Evolutionary conservation across 768 basidiomycete species (phyloP).

Genomic region (Leccinum subtestaceum): DNA sequence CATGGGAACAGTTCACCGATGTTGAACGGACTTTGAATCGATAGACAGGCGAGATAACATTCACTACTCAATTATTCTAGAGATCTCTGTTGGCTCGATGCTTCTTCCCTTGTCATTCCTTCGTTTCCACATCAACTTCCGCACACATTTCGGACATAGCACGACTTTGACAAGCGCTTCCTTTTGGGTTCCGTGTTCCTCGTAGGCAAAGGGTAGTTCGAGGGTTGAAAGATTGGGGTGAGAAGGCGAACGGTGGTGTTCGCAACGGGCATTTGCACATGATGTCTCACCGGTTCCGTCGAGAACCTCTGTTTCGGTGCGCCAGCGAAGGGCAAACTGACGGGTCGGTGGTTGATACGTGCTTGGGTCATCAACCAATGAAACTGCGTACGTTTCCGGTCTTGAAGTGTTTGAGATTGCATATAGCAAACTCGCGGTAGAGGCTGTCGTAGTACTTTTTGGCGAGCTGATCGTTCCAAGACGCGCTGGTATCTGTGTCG

Average conservation of each 20-base stretch:
- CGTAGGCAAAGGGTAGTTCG: conserved; percentile 88
- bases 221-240: conserved; percentile 58
- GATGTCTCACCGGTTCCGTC: conserved; percentile 81
- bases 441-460: conserved; percentile 84
- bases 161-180: conserved; percentile 89
- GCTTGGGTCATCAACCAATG: not conserved
- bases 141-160: conserved; percentile 72
- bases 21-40: conserved; percentile 28
- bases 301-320: conserved; percentile 88
- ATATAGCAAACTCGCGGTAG: conserved; percentile 89
- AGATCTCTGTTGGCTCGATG: not conserved
- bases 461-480: conserved; percentile 85
- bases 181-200: conserved; percentile 72
- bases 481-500: conserved; percentile 27
- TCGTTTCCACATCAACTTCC: conserved; percentile 86
- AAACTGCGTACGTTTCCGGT: conserved; percentile 67
- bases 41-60: not conserved
- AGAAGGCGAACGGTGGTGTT: conserved; percentile 46
- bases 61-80: too few relatives aligned
- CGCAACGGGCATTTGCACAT: conserved; percentile 87
- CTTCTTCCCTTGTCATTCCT: conserved; percentile 51
- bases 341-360: not conserved
- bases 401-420: conserved; percentile 96
- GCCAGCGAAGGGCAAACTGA: conserved; percentile 89
- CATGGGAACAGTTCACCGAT: not conserved